phyloP scores from a whole-genome alignment of 176 grass and related monocot species.

The Carex scoparia region DNA sequence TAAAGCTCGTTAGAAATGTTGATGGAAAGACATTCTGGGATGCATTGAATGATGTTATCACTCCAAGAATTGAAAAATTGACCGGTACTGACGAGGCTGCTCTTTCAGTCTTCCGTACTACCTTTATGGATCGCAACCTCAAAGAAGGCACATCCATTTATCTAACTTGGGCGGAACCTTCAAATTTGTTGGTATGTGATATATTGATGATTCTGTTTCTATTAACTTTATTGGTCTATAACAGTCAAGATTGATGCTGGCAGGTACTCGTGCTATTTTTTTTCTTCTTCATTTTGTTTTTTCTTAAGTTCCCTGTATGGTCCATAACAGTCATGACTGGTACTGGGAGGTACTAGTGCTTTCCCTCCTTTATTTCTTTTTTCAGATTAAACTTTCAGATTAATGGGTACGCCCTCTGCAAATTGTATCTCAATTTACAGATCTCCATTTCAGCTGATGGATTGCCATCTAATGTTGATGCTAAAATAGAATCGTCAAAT shows the following conservation, averaged over 20 bases:
- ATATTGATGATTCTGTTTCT: not conserved
- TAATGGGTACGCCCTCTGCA: not conserved
- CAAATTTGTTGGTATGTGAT: slow-evolving; percentile 63
- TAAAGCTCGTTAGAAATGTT: slow-evolving; percentile 75
- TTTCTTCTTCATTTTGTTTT: not conserved
- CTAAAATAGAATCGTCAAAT: slow-evolving; percentile 56
- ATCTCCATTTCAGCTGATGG: slow-evolving; percentile 57
- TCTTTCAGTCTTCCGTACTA: slow-evolving; percentile 50
- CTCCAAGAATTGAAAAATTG: slow-evolving; percentile 47
- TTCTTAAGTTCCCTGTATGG: not conserved
- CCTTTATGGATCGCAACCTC: slow-evolving; percentile 62
- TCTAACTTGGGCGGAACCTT: slow-evolving; percentile 66
- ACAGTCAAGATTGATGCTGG: not conserved
- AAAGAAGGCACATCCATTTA: slow-evolving; percentile 59
- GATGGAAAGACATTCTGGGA: slow-evolving; percentile 83
- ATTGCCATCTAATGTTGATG: slow-evolving; percentile 50
- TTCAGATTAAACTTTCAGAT: not conserved
- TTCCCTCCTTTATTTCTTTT: not conserved
- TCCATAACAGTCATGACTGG: not conserved
- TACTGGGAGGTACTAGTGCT: not conserved
- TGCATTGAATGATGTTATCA: slow-evolving; percentile 74
- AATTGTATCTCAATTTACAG: slow-evolving; percentile 37
- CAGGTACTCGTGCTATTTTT: not conserved
- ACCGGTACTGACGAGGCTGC: slow-evolving; percentile 47
- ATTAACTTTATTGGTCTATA: not conserved